Conservation (phyloP, 2,329 filamentous ascomycete species). For the Parastagonospora nodorum region DNA sequence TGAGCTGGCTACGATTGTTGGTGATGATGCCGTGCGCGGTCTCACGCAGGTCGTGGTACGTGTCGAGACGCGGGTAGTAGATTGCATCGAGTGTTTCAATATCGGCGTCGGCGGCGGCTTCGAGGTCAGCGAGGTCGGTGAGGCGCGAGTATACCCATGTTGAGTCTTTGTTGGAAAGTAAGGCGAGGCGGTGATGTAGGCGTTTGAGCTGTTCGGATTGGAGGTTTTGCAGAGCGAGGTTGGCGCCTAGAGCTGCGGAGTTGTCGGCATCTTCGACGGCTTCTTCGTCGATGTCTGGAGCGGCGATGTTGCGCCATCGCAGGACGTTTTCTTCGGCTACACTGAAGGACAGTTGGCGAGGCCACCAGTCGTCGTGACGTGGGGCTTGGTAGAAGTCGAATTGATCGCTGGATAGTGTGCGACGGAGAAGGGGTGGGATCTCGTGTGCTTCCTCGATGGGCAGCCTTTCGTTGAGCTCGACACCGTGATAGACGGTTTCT, state of each 20-base stretch:
- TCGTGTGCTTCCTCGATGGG: constrained; percentile 55
- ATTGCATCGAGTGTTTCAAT: constrained; percentile 69
- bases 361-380: constrained; percentile 66
- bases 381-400: constrained; percentile 27
- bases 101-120: constrained; percentile 62
- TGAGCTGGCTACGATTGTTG: constrained; percentile 70
- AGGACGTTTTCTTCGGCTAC: constrained; percentile 76
- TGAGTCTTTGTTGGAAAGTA: constrained; percentile 59
- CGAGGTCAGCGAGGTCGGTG: constrained; percentile 61
- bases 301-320: constrained; percentile 56
- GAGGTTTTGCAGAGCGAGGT: constrained; percentile 43
- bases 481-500: constrained; percentile 64
- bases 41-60: constrained; percentile 70
- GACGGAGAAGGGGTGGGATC: constrained; percentile 59
- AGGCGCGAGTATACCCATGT: constrained; percentile 68
- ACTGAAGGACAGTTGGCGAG: constrained; percentile 75
- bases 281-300: constrained; percentile 26
- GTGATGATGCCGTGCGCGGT: constrained; percentile 71
- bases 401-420: constrained; percentile 63
- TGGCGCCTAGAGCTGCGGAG: constrained; percentile 38
- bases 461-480: constrained; percentile 55
- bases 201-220: constrained; percentile 63
- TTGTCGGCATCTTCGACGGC: constrained; percentile 35
- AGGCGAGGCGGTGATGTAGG: constrained; percentile 66
- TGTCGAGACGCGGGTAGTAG: constrained; percentile 72